phyloP scores from a whole-genome alignment of 2,329 filamentous ascomycete species.

The Aspergillus novoparasiticus region DNA sequence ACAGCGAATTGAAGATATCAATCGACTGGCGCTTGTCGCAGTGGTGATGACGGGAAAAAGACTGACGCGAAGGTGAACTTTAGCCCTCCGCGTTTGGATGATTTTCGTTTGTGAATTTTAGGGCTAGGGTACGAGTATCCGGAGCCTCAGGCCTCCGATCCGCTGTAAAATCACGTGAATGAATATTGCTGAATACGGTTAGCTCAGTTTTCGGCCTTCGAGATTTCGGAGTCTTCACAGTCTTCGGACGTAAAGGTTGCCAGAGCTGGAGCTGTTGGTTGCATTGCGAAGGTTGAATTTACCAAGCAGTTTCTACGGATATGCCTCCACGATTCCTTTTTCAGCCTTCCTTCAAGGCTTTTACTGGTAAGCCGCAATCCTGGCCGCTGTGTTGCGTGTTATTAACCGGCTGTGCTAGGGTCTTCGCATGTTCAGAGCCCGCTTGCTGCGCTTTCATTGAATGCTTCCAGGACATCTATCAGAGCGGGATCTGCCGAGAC shows the following conservation, averaged over 20 bases:
- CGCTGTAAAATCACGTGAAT: constrained; percentile 22
- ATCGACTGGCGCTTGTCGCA: constrained; percentile 50
- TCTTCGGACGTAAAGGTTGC: constrained; percentile 12
- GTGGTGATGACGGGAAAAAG: constrained; percentile 36
- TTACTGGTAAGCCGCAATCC: constrained; percentile 58
- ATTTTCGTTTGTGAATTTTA: constrained; percentile 43
- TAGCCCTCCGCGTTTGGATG: constrained; percentile 27
- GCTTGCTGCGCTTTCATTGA: constrained; percentile 57
- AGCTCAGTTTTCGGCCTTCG: constrained; percentile 28
- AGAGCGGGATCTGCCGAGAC: constrained; percentile 67
- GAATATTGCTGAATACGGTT: constrained; percentile 14
- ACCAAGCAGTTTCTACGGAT: constrained; percentile 27
- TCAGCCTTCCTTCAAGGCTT: constrained; percentile 60
- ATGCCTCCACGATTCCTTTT: constrained; percentile 71
- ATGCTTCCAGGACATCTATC: constrained; percentile 55
- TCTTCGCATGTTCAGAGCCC: constrained; percentile 39
- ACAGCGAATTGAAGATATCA: constrained; percentile 44
- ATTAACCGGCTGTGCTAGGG: constrained; percentile 24
- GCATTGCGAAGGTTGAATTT: background rate
- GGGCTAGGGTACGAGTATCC: constrained; percentile 36
- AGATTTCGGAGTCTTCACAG: constrained; percentile 34
- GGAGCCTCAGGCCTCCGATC: background rate
- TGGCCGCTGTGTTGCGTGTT: constrained; percentile 13
- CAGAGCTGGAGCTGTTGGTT: constrained; percentile 10
- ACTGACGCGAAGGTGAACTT: constrained; percentile 34